Base-by-base conservation (phyloP, 2,329 filamentous ascomycete species). In the Ceratocystis smalleyi region DNA sequence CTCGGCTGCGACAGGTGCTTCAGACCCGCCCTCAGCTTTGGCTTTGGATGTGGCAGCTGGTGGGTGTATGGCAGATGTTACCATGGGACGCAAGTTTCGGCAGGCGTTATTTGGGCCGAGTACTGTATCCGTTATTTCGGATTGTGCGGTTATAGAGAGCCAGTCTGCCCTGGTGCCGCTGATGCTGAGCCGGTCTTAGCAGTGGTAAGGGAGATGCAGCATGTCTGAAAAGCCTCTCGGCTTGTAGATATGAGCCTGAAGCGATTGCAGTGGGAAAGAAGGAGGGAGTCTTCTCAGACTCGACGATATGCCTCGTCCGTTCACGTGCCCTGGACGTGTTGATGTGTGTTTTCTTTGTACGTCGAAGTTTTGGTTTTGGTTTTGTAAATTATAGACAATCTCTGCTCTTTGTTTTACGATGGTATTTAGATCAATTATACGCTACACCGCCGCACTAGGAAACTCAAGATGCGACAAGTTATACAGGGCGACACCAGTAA, bases 131-230 rank as follows among this genome's bases (percentile, higher is more conserved):
- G 73, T 77, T 27, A 64, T 77, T 62, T 72, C 77, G 61, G 76
- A 80, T 64, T 73, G 77, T 54, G 70, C 75, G 67, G 77, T 75
- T 63, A 72, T 82, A 70, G 81, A 83, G 67, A 81, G 78, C 68
- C 76, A 75, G 70, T 79, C 77, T 61, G 76, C 77, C 19, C 69
- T 83, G 69, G 83, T 86, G 67, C 83, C 83, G 67, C 73, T 86
- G 70, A 80, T 85, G 72, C 83, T 85, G 65, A 82, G 78, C 71
- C 75, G 78, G 59, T 70, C 72, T 59, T 75, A 68, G 72, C 47
- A 10, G 24, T 49, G 43, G 43, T 47, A 43, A 43, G 7, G 47
- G 49, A 17, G 66, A 35, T 30, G 55, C 12, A 3, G 22, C 24
- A 27, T 30, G 22, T 43, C 15, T 43, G 30, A 6, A 24, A 57